These are phyloP conservation scores for Aureobasidium sp. DNA, from an alignment of 2,329 filamentous ascomycete species.

Conservation along the genomic window DNA sequence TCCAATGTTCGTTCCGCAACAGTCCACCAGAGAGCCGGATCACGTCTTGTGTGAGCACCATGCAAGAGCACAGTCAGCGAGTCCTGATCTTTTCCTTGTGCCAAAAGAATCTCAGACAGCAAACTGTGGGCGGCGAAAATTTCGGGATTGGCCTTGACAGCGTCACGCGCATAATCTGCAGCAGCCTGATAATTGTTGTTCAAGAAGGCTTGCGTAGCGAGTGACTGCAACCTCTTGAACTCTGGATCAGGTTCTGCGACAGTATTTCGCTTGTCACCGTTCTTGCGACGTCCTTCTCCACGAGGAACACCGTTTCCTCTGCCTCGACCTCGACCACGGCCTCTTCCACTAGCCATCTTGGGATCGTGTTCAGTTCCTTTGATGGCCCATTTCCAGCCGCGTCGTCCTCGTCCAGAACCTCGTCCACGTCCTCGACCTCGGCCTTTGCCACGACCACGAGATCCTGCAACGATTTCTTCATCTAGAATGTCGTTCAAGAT, in stretches of 20 bases:
- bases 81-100: constrained; percentile 50
- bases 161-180: constrained; percentile 43
- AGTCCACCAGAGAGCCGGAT: constrained; percentile 51
- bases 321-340: constrained; percentile 13
- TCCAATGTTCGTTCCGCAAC: constrained; percentile 50
- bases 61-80: constrained; percentile 50
- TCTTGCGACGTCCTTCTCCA: constrained; percentile 18
- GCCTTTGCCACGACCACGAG: constrained; percentile 17
- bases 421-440: constrained; percentile 17
- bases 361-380: constrained; percentile 30
- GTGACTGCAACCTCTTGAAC: constrained; percentile 60
- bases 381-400: constrained; percentile 28
- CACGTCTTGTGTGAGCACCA: constrained; percentile 52
- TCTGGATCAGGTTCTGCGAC: constrained; percentile 60
- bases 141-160: constrained; percentile 53
- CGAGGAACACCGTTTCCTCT: constrained; percentile 16
- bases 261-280: constrained; percentile 39
- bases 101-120: constrained; percentile 52
- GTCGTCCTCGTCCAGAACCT: constrained; percentile 20
- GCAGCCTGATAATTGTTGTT: constrained; percentile 55
- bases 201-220: constrained; percentile 63
- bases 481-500: constrained; percentile 16
- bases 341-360: neutral
- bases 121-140: constrained; percentile 56
- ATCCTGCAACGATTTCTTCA: constrained; percentile 6